These are phyloP conservation scores for Coemansia sp. DNA, from an alignment of 192 early-diverging fungal species.

Conservation along the genomic window DNA sequence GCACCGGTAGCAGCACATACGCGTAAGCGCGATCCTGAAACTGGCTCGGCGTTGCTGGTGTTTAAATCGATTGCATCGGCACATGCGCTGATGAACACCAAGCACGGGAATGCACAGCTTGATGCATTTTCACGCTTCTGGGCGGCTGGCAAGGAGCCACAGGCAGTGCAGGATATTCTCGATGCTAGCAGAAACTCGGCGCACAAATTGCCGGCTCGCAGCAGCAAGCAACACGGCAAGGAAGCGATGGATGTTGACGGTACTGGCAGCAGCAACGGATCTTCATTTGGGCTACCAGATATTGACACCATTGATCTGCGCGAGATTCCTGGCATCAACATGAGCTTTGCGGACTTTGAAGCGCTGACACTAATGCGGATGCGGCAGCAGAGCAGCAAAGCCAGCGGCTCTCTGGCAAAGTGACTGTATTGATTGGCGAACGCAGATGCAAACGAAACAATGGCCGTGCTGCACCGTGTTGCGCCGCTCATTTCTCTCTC, in stretches of 20 bases:
- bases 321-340: slow-evolving; percentile 22
- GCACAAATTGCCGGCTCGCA: too few species aligned
- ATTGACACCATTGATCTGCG: slow-evolving; percentile 30
- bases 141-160: slow-evolving; percentile 34
- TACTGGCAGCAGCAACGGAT: not conserved
- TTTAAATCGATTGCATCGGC: slow-evolving; percentile 38
- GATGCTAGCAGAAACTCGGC: too few species aligned
- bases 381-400: slow-evolving; percentile 20
- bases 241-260: not conserved
- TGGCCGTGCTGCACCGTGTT: too few species aligned
- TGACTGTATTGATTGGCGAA: not conserved
- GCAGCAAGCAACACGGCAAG: not conserved
- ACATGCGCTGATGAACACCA: slow-evolving; percentile 36
- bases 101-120: slow-evolving; percentile 4
- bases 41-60: slow-evolving; percentile 36
- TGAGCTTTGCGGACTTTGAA: slow-evolving; percentile 48
- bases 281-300: slow-evolving; percentile 16
- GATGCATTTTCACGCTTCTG: slow-evolving; percentile 27
- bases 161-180: slow-evolving; percentile 17
- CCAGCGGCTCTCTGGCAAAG: not conserved
- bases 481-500: too few species aligned
- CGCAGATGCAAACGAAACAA: not conserved
- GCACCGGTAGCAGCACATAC: slow-evolving; percentile 27
- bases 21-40: slow-evolving; percentile 1
- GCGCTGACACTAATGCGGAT: slow-evolving; percentile 48